These are phyloP conservation scores for Stagonosporopsis rhizophila DNA, from an alignment of 2,329 filamentous ascomycete species.

Conservation along the genomic window DNA sequence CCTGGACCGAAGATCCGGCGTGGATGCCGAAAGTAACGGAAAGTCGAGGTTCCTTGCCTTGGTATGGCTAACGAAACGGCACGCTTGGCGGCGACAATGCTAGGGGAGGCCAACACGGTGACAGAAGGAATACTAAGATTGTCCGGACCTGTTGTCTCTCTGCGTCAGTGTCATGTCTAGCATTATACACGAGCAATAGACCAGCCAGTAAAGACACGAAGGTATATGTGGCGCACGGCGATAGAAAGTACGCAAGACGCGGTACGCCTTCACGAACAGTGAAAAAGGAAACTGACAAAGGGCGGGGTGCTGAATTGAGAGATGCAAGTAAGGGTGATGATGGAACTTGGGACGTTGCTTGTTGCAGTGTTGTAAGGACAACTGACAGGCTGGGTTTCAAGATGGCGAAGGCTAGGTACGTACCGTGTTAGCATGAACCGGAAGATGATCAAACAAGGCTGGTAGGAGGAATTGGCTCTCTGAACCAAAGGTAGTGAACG, in stretches of 20 bases:
- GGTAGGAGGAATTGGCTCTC: constrained; percentile 28
- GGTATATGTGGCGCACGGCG: constrained; percentile 25
- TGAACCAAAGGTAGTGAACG: not conserved
- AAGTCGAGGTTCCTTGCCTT: constrained; percentile 39
- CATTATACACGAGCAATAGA: constrained; percentile 36
- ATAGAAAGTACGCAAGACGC: constrained; percentile 25
- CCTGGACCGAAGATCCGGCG: constrained; percentile 23
- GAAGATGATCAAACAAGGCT: constrained; percentile 34
- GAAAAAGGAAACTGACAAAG: constrained; percentile 5
- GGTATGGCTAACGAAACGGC: constrained; percentile 20
- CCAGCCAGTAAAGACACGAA: constrained; percentile 28
- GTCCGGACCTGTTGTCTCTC: constrained; percentile 33
- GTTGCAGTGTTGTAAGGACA: constrained; percentile 40
- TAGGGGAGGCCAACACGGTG: constrained; percentile 17
- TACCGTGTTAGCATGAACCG: constrained; percentile 54
- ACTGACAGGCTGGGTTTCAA: constrained; percentile 46
- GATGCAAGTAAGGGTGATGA: constrained; percentile 26
- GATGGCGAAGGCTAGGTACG: constrained; percentile 35
- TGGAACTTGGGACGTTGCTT: constrained; percentile 39
- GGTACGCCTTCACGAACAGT: constrained; percentile 10
- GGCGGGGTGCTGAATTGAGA: constrained; percentile 16
- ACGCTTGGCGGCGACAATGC: constrained; percentile 28
- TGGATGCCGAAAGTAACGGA: constrained; percentile 30
- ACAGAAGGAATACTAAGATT: constrained; percentile 30
- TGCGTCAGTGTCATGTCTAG: constrained; percentile 37